Evolutionary conservation across 2,329 filamentous ascomycete genomes (phyloP), one percentile per base, ranked within the genome.

Genomic region (Furcasterigmium furcatum): DNA sequence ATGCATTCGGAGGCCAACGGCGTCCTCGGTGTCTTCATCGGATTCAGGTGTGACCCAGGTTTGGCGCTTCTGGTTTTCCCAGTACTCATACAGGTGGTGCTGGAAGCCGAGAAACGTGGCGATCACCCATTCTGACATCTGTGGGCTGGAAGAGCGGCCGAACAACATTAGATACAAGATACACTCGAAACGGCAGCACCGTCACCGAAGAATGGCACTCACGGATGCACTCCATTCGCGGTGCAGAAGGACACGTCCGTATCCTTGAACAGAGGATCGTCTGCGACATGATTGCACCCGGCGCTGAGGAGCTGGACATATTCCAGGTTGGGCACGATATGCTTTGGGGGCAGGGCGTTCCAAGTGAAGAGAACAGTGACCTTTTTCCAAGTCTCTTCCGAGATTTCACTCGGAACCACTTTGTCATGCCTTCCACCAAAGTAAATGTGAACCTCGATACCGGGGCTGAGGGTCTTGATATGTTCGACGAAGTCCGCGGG

Each of bases 191-290:
- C n/a, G n/a, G n/a, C n/a, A 9, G 2, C 14, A 8, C 38, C n/a
- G 10, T 34, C 14, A 39, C 1, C 9, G 24, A 12, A 7, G 19
- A 5, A 5, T 6, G 14, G 9, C 9, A 56, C 70, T 57, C 49
- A 78, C 76, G 75, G 76, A 34, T 80, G 76, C n/a, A 82, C 73
- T 0, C 79, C 79, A 47, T 78, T 82, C 1, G 76, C 76, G 0
- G 77, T 78, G 38, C 71, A 76, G 49, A 82, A 77, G 0, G 62
- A 56, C 8, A 79, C 61, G 41, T 77, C 64, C 0, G 71, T 77
- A 19, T 78, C 72, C 19, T 60, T 67, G 47, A 76, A 81, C 1
- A 80, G 46, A 2, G 72, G 71, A 12, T 69, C 58, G 3, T 71
- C 57, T 9, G 74, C 41, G 10, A 80, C 56, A 44, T 71, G 67